These are phyloP conservation scores for Globisporangium nodosum DNA, from an alignment of 352 stramenopile genomes.

Conservation along the genomic window DNA sequence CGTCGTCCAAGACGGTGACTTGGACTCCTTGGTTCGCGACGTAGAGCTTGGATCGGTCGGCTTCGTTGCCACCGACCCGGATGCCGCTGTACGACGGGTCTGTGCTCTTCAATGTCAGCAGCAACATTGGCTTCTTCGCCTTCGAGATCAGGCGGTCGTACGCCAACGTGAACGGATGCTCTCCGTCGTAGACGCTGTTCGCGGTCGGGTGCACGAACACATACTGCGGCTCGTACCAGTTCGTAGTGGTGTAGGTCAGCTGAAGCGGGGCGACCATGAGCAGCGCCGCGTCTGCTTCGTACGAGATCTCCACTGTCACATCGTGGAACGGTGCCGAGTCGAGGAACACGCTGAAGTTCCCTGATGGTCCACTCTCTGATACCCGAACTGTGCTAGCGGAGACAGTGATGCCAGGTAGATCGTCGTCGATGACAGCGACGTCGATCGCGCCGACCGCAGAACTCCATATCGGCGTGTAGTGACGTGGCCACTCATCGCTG, in stretches of 20 bases:
- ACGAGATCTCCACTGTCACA: conserved; percentile 46
- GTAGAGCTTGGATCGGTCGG: conserved; percentile 21
- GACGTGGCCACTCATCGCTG: conserved; percentile 28
- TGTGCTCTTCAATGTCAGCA: conserved; percentile 29
- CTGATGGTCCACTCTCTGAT: conserved; percentile 30
- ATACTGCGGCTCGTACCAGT: conserved; percentile 50
- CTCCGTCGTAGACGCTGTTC: conserved; percentile 49
- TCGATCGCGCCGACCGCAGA: conserved; percentile 31
- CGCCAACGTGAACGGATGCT: conserved; percentile 35
- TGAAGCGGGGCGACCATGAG: conserved; percentile 31
- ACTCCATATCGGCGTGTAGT: conserved; percentile 24
- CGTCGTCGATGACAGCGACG: conserved; percentile 47
- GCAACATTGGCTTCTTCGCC: conserved; percentile 35
- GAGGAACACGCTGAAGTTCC: conserved; percentile 50
- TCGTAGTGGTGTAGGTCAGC: conserved; percentile 38
- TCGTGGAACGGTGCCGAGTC: conserved; percentile 50
- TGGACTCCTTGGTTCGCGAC: conserved; percentile 34
- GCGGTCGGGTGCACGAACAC: conserved; percentile 34
- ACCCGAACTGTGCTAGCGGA: conserved; percentile 30
- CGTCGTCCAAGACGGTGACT: conserved; percentile 47
- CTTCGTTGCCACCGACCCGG: conserved; percentile 44
- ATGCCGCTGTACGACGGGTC: conserved; percentile 41
- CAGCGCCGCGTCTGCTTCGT: conserved; percentile 27
- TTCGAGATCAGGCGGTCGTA: conserved; percentile 57
- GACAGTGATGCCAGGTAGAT: conserved; percentile 56